A percentile compares a stretch with the other conserved stretches of the same genome.
Conservation (phyloP, 2,329 filamentous ascomycete species). For the Plenodomus tracheiphilus region DNA sequence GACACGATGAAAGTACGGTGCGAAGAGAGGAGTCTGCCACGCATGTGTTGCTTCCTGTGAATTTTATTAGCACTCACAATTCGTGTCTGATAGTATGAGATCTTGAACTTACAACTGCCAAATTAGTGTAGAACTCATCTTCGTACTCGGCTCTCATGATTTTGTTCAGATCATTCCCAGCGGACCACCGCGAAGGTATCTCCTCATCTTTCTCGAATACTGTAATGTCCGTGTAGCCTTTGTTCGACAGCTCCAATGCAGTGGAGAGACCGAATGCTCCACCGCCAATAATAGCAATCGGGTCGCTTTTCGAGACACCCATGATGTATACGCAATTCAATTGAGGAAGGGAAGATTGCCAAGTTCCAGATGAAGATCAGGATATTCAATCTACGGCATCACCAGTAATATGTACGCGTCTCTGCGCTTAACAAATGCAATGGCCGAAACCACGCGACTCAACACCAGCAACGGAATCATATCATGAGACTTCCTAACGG, state of each 20-base stretch:
- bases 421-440: not conserved
- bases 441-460: not conserved
- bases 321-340: constrained; percentile 9
- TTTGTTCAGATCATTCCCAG: constrained; percentile 64
- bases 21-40: constrained; percentile 59
- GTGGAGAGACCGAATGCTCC: constrained; percentile 39
- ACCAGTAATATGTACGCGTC: not conserved
- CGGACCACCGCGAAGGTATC: constrained; percentile 57
- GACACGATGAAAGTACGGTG: constrained; percentile 57
- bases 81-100: not conserved
- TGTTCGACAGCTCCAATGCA: constrained; percentile 33
- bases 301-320: constrained; percentile 22
- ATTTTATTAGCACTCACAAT: constrained; percentile 1
- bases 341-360: not conserved
- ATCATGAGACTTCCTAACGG: not conserved
- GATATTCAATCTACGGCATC: not conserved
- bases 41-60: constrained; percentile 54
- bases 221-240: constrained; percentile 35
- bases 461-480: not conserved
- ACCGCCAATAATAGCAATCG: constrained; percentile 33
- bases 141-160: constrained; percentile 64
- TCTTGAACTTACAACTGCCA: constrained; percentile 52
- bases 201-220: constrained; percentile 37
- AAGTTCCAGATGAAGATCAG: not conserved
- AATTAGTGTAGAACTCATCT: constrained; percentile 59